Evolutionary conservation across 2,329 filamentous ascomycete species (phyloP).

Genomic region (Clonostachys solani): DNA sequence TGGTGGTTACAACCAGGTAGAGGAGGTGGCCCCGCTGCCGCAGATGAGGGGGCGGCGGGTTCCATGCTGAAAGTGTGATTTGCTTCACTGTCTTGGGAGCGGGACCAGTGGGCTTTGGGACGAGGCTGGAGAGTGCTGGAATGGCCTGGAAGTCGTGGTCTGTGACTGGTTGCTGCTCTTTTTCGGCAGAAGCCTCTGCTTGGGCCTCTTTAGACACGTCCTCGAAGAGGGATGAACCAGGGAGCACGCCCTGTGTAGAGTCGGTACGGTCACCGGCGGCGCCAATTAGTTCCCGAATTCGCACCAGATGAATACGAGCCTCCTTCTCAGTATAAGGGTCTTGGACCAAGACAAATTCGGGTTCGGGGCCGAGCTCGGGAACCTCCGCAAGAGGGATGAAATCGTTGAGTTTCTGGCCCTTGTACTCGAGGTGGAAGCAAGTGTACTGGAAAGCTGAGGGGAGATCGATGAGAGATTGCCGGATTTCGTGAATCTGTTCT

Average conservation of each 20-base stretch:
- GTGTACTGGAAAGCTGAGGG: constrained; percentile 94
- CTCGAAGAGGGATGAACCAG: constrained; percentile 85
- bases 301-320: constrained; percentile 87
- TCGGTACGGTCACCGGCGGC: constrained; percentile 87
- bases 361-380: constrained; percentile 68
- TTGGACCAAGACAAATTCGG: constrained; percentile 78
- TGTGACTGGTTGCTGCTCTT: constrained; percentile 40
- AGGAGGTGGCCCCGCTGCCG: constrained; percentile 89
- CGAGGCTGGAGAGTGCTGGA: constrained; percentile 64
- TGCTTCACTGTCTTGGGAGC: constrained; percentile 89
- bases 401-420: constrained; percentile 87
- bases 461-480: constrained; percentile 92
- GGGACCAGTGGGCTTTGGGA: constrained; percentile 62
- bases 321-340: constrained; percentile 99
- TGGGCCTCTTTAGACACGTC: constrained; percentile 56
- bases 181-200: constrained; percentile 15
- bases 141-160: constrained; percentile 75
- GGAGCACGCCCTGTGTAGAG: constrained; percentile 77
- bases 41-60: constrained; percentile 88
- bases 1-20: constrained; percentile 84
- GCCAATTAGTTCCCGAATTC: constrained; percentile 88
- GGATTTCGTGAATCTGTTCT: constrained; percentile 96
- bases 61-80: constrained; percentile 88
- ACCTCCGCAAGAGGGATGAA: constrained; percentile 91
- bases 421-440: constrained; percentile 95